These are phyloP conservation scores for Metschnikowia hibisci DNA, from an alignment of 805 yeast genomes.

Conservation along the genomic window DNA sequence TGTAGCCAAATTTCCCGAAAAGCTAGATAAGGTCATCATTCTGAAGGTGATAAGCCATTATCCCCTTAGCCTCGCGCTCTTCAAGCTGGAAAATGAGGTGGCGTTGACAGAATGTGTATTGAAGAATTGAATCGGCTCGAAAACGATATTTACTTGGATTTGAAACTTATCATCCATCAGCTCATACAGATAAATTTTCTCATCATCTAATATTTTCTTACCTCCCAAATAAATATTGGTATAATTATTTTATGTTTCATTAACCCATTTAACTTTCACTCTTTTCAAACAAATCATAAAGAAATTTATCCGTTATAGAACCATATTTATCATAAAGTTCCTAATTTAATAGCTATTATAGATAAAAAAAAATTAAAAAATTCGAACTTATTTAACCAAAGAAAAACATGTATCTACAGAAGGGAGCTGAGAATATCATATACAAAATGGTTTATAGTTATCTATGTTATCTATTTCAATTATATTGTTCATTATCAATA, in stretches of 20 bases:
- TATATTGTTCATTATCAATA: neutral
- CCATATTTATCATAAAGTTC: neutral
- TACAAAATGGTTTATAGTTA: neutral
- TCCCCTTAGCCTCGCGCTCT: conserved; percentile 9
- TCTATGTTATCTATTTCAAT: neutral
- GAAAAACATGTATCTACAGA: neutral
- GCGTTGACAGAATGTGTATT: conserved; percentile 18
- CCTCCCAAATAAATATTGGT: no score
- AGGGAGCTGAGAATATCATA: neutral
- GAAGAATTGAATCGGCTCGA: conserved; percentile 12
- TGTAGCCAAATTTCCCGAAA: conserved; percentile 17
- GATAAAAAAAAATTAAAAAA: neutral
- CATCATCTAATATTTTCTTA: no score
- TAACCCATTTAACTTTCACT: neutral
- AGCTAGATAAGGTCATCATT: conserved; percentile 20
- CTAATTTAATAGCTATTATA: neutral
- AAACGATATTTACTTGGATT: conserved; percentile 24
- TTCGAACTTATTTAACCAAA: neutral
- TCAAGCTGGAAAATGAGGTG: conserved; percentile 6
- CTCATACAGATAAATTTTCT: conserved; percentile 12
- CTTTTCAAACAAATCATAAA: neutral
- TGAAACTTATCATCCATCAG: conserved; percentile 29
- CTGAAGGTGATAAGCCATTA: conserved; percentile 24
- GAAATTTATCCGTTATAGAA: neutral
- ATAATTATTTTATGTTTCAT: no score